Evolutionary conservation across 1,284 basidiomycete species (phyloP), one percentile per base, ranked within the genome.

Genomic region (Puccinia sorghi): DNA sequence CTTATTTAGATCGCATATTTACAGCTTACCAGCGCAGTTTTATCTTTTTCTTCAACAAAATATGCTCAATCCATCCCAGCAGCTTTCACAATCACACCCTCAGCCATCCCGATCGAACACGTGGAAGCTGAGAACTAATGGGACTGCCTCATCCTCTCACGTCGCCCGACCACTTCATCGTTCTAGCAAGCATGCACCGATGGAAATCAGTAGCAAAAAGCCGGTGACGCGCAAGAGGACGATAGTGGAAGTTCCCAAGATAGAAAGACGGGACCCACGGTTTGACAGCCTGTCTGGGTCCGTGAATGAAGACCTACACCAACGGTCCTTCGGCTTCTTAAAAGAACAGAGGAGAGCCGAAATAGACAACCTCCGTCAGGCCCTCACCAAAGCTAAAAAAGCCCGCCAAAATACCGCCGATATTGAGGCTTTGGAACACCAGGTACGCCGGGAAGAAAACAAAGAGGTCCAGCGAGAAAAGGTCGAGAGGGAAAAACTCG

Each of bases 251-350:
- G 54, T 69, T 2, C 74, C 64, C 12, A 67, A 69, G 41, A 39
- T 69, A 11, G 74, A 77, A 59, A 7, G 63, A 20, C 63, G 74
- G 17, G 74, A 77, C 56, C 74, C 74, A 59, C 17, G 63, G 12
- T 77, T 77, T 27, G 74, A 77, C 54, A 39, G 48, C 15, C 27
- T 77, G 39, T 77, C 74, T 17, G 74, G 74, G 15, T 20, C 64
- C 1, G 22, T 77, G 1, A 63, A 77, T 77, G 17, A 48, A 27
- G 50, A 54, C 2, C 32, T 77, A 5, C 43, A 69, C 52, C 37
- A 56, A 59, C 9, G 41, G 57, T 77, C 74, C 0, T 69, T 56
- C 37, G 43, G 13, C 32, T 69, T 69, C 25, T 69, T 69, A 12
- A 69, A 69, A 64, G 37, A 43, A n/a, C 61, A 64, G 22, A 39